Conservation (phyloP, 2,329 filamentous ascomycete genomes). For the Aspergillus calidoustus region DNA sequence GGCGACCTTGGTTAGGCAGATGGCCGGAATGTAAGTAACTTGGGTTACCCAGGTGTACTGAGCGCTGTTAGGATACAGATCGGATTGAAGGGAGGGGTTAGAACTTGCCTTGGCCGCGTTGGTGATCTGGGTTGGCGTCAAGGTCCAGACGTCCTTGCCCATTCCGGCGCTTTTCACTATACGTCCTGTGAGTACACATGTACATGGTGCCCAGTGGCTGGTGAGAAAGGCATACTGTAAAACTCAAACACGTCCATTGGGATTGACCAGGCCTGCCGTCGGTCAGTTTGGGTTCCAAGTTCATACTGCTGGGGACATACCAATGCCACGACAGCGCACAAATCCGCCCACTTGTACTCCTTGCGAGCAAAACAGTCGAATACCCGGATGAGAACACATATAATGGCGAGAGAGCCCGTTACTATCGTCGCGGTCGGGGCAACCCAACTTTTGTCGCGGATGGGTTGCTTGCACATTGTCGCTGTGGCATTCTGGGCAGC, state of each 20-base stretch:
- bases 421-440: background rate
- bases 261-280: background rate
- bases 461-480: background rate
- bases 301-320: background rate
- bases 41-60: constrained; percentile 8
- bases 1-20: constrained; percentile 1
- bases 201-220: too few species aligned
- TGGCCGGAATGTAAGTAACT: constrained; percentile 2
- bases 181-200: background rate
- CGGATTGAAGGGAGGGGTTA: too few species aligned
- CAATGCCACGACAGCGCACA: constrained; percentile 1
- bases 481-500: constrained; percentile 5
- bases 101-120: background rate
- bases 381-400: background rate
- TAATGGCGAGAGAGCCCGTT: background rate
- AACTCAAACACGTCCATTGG: constrained; percentile 7
- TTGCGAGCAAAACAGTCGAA: background rate
- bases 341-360: background rate
- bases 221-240: background rate
- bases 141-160: constrained; percentile 6
- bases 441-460: constrained; percentile 1
- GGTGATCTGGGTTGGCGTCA: constrained; percentile 3
- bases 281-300: background rate
- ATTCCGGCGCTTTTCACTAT: constrained; percentile 3
- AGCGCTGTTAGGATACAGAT: background rate